Conservation (phyloP, 1,139 yeast genomes). For the Candida sp. region DNA sequence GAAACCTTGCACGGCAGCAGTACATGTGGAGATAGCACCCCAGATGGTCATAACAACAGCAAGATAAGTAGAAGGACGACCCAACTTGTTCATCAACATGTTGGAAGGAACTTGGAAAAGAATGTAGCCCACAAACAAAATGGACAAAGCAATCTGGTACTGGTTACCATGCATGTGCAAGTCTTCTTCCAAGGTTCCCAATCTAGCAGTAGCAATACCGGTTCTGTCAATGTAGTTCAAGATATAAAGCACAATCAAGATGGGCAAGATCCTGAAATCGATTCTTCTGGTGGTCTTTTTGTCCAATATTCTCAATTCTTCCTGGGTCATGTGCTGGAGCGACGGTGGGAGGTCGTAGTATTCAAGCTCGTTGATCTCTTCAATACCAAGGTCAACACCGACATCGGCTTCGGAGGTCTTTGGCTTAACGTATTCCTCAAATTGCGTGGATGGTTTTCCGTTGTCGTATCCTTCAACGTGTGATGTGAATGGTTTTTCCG, state of each 20-base stretch:
- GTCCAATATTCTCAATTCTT: constrained; percentile 42
- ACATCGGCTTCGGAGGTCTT: background rate
- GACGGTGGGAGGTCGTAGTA: constrained; percentile 32
- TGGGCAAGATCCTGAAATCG: constrained; percentile 59
- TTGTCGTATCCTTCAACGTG: background rate
- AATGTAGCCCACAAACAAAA: constrained; percentile 66
- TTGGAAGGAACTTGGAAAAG: constrained; percentile 62
- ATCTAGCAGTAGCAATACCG: constrained; percentile 64
- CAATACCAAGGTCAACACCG: constrained; percentile 4
- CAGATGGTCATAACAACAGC: constrained; percentile 53
- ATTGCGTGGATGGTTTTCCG: background rate
- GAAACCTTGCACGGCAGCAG: constrained; percentile 31
- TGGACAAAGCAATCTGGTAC: constrained; percentile 59
- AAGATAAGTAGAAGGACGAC: constrained; percentile 54
- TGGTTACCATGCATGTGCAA: constrained; percentile 50
- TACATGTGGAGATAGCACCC: constrained; percentile 56
- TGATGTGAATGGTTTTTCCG: background rate
- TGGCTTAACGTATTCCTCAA: background rate
- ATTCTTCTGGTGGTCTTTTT: constrained; percentile 47
- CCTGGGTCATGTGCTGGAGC: constrained; percentile 33
- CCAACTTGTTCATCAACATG: constrained; percentile 51
- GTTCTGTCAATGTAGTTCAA: constrained; percentile 62
- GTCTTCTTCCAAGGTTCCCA: constrained; percentile 60
- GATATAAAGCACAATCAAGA: constrained; percentile 54
- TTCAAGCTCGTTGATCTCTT: constrained; percentile 6